Evolutionary conservation across 106 monocot genomes (phyloP).

Genomic region (Xerophyta viscosa): DNA sequence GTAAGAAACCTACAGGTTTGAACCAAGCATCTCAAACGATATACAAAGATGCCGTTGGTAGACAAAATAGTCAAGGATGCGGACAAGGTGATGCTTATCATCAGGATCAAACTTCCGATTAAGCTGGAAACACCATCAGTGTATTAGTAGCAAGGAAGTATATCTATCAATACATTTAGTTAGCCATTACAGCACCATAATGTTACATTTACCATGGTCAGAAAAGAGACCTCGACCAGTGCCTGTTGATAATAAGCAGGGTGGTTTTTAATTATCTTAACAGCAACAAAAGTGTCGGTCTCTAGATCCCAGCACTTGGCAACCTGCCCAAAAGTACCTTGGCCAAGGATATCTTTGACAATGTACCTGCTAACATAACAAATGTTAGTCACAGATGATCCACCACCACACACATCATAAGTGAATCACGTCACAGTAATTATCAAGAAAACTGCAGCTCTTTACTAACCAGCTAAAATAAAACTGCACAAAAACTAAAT

Average conservation of each 20-base stretch:
- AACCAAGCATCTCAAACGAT: constrained; percentile 94
- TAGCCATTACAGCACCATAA: no score
- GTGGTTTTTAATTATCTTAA: constrained; percentile 94
- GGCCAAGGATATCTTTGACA: constrained; percentile 91
- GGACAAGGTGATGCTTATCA: constrained; percentile 79
- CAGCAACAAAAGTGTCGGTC: constrained; percentile 67
- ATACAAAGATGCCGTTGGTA: constrained; percentile 83
- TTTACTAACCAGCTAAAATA: no score
- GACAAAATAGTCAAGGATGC: constrained; percentile 80
- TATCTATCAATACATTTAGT: no score
- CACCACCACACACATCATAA: no score
- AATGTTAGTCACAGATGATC: no score
- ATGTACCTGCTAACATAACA: constrained; percentile 49
- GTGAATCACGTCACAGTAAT: no score
- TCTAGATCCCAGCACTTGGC: constrained; percentile 82
- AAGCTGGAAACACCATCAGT: constrained; percentile 56
- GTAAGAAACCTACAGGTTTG: constrained; percentile 65
- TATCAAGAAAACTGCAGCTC: no score
- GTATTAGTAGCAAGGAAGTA: no score
- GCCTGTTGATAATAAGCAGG: constrained; percentile 92
- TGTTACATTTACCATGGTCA: constrained; percentile 59
- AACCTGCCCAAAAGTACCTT: constrained; percentile 98
- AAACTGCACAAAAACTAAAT: no score
- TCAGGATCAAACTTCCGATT: constrained; percentile 66
- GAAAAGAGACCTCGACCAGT: constrained; percentile 68